phyloP scores from a whole-genome alignment of 2,329 filamentous ascomycete genomes.

The Chlorencoelia australis region DNA sequence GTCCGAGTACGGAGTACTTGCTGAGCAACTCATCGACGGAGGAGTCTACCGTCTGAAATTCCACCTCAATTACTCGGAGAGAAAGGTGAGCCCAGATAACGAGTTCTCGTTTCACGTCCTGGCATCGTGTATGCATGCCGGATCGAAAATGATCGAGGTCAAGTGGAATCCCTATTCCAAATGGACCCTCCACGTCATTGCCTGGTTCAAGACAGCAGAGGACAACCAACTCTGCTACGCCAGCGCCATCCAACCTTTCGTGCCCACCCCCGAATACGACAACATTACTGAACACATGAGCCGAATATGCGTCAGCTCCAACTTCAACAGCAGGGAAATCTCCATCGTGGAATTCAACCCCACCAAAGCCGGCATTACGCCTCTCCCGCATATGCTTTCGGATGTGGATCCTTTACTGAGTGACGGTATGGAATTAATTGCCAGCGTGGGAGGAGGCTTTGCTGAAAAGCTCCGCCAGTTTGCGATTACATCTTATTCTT shows the following conservation, averaged over 20 bases:
- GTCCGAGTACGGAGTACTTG: constrained; percentile 42
- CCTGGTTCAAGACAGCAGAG: constrained; percentile 40
- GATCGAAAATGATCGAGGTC: constrained; percentile 54
- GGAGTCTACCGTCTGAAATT: constrained; percentile 84
- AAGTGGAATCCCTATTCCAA: constrained; percentile 27
- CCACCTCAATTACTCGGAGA: constrained; percentile 28
- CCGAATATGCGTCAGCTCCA: no score
- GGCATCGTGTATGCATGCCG: constrained; percentile 91
- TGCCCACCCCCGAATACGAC: no score
- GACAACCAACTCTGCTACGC: constrained; percentile 93
- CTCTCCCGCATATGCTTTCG: no score
- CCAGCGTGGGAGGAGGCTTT: no score
- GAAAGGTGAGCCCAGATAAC: constrained; percentile 5
- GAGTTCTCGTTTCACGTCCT: constrained; percentile 43
- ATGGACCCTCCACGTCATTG: constrained; percentile 53
- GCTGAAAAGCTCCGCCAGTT: no score
- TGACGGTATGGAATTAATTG: no score
- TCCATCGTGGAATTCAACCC: no score
- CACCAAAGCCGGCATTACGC: no score
- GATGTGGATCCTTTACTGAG: no score
- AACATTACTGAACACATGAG: no score
- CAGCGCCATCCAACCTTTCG: constrained; percentile 60
- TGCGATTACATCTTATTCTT: no score
- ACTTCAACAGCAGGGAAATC: no score
- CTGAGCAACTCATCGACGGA: constrained; percentile 41